Evolutionary conservation across 805 yeast genomes (phyloP), one percentile per base, ranked within the genome.

Genomic region (Monosporozyma yasuniensis): DNA sequence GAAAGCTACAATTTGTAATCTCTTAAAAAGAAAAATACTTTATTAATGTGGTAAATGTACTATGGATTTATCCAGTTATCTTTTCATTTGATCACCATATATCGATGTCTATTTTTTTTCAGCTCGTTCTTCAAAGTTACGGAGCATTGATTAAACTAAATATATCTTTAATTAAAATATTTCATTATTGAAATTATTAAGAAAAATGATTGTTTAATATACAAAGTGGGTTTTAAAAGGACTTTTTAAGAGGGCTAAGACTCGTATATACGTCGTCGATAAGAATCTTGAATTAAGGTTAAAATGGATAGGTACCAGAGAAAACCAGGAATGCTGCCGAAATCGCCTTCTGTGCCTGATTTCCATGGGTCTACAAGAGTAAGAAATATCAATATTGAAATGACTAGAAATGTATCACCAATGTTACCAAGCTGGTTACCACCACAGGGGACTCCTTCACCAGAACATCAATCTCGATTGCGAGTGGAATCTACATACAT

Each of bases 261-360:
- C 35, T 32, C 35, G 35, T 32, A n/a, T 32, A 32, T n/a, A 32
- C 35, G 35, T 32, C 35, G 35, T 32, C 35, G n/a, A 32, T 12
- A 32, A 14, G 35, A 32, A 32, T 14, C n/a, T 14, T 7, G 7
- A 32, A 12, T 14, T 16, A 18, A 42, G 18, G 10, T 19, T 3
- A 21, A 32, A 3, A 34, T 23, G 22, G 23, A 16, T 6, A 14
- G 11, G 18, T n/a, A 18, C 18, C 35, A 10, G 28, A 42, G 44
- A 14, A 42, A 38, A 32, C 27, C 19, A 12, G 45, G 47, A 38
- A 27, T 43, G 23, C 30, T 32, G 41, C 37, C 38, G 28, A 55
- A 56, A 48, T 58, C 61, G 4, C 60, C 60, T 14, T 59, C 61
- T 14, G 54, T 55, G 28, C 63, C 60, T 4, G 52, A 56, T 35